These are phyloP conservation scores for Suillus fuscotomentosus DNA, from an alignment of 768 basidiomycete genomes.

Conservation along the genomic window DNA sequence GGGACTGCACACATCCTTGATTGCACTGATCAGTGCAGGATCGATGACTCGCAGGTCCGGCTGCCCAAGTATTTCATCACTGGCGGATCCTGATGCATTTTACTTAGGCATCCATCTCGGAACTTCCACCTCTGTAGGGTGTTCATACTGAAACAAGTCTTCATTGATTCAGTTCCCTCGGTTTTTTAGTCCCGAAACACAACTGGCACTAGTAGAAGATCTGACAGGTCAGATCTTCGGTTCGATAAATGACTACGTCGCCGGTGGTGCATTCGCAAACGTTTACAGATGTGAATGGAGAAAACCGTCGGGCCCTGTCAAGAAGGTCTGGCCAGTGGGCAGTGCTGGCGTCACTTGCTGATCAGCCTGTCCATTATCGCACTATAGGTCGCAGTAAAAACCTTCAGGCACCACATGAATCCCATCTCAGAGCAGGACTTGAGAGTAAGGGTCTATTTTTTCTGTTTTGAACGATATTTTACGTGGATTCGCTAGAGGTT, in stretches of 20 bases:
- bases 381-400: constrained; percentile 2
- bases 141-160: background rate
- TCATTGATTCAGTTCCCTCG: background rate
- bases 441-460: background rate
- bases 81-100: background rate
- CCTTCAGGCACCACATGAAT: too few species aligned
- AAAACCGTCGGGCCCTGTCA: background rate
- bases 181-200: too few species aligned
- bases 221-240: background rate
- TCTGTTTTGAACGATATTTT: too few species aligned
- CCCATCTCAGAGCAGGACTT: background rate
- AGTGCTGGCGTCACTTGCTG: background rate
- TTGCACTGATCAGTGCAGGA: background rate
- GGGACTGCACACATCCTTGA: background rate
- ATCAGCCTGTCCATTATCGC: background rate
- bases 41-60: background rate
- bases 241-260: background rate
- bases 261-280: background rate
- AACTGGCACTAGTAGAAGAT: background rate
- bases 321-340: background rate
- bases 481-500: constrained; percentile 9
- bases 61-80: background rate
- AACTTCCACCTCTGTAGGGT: background rate
- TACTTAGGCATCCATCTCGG: background rate
- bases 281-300: background rate